Evolutionary conservation across 495 filamentous ascomycete species (phyloP).

Genomic region (Penicillium egyptiacum): DNA sequence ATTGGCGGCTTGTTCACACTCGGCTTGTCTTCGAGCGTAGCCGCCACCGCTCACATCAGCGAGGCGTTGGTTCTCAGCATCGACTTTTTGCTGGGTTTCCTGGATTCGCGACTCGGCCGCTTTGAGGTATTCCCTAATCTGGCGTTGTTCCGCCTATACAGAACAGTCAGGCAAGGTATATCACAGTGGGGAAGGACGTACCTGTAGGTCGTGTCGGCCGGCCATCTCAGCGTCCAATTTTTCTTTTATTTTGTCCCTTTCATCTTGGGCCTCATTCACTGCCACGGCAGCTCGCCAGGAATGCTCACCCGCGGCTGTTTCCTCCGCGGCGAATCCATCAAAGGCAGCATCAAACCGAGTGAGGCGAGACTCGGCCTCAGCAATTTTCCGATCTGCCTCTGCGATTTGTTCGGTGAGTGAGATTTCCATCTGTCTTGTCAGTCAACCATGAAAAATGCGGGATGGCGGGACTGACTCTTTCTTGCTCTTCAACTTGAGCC

Average conservation of each 20-base stretch:
- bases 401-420: slow-evolving; percentile 33
- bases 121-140: slow-evolving; percentile 48
- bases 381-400: slow-evolving; percentile 42
- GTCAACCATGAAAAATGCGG: not conserved
- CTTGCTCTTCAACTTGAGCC: slow-evolving; percentile 66
- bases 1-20: slow-evolving; percentile 41
- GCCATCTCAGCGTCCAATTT: slow-evolving; percentile 41
- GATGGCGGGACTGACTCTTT: slow-evolving; percentile 33
- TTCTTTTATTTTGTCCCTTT: slow-evolving; percentile 42
- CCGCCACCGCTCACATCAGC: slow-evolving; percentile 54
- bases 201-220: slow-evolving; percentile 48
- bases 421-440: slow-evolving; percentile 35
- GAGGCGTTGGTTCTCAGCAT: slow-evolving; percentile 50
- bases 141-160: slow-evolving; percentile 51
- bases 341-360: slow-evolving; percentile 41
- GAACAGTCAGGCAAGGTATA: slow-evolving; percentile 1
- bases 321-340: slow-evolving; percentile 45
- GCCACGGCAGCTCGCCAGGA: slow-evolving; percentile 51
- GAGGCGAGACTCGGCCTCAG: slow-evolving; percentile 39
- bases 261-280: slow-evolving; percentile 45
- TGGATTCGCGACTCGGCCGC: slow-evolving; percentile 42
- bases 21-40: slow-evolving; percentile 48
- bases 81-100: slow-evolving; percentile 42
- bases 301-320: slow-evolving; percentile 55
- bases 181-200: slow-evolving; percentile 21